These are phyloP conservation scores for Plasmodium gonderi DNA, from an alignment of 169 alveolate genomes.

Conservation along the genomic window DNA sequence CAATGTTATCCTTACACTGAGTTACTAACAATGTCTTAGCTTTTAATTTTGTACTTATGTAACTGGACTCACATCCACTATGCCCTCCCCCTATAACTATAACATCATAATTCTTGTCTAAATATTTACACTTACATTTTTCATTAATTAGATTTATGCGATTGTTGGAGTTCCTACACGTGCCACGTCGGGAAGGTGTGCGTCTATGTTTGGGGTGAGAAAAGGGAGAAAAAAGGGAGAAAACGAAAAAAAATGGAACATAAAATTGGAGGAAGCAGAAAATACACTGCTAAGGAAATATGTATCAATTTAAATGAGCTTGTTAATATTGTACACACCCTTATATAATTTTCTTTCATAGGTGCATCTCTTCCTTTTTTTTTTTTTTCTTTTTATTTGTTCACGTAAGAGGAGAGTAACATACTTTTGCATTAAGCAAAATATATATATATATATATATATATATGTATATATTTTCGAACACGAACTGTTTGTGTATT, in stretches of 20 bases:
- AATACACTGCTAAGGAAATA: too few species aligned
- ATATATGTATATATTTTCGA: too few species aligned
- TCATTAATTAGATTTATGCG: neutral
- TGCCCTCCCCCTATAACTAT: conserved; percentile 96
- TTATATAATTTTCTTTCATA: too few species aligned
- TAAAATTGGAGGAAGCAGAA: too few species aligned
- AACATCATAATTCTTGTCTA: conserved; percentile 81
- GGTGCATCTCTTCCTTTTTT: too few species aligned
- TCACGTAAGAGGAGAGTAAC: too few species aligned
- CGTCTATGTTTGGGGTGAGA: neutral
- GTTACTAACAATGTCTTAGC: conserved; percentile 91
- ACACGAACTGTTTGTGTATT: too few species aligned
- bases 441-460: too few species aligned
- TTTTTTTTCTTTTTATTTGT: too few species aligned
- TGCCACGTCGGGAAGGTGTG: neutral
- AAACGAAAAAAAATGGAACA: too few species aligned
- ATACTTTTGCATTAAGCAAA: too few species aligned
- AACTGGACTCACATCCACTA: conserved; percentile 95
- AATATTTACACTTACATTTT: conserved; percentile 12
- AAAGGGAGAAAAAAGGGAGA: neutral
- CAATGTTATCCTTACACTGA: conserved; percentile 84
- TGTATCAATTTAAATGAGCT: neutral
- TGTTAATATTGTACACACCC: neutral
- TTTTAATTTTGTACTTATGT: conserved; percentile 91
- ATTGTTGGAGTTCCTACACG: neutral